Percentiles rank a stretch among this genome's conserved stretches.
These are phyloP conservation scores for Phytophthora pini DNA, from an alignment of 352 stramenopile species.

Conservation along the genomic window DNA sequence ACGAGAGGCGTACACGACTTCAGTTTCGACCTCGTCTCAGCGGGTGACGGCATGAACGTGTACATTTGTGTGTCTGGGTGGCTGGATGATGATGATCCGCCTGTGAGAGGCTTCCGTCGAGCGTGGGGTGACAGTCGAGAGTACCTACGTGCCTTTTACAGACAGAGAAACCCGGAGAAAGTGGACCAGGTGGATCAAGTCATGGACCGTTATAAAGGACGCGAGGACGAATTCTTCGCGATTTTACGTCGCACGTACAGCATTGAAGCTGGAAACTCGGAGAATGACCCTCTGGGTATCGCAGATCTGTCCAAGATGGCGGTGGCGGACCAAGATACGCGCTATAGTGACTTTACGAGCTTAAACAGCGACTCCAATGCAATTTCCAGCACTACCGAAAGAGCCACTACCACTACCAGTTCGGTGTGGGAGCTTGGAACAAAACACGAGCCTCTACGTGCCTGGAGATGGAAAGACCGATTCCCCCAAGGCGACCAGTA, in stretches of 20 bases:
- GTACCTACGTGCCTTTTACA: conserved; percentile 82
- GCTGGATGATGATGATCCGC: conserved; percentile 81
- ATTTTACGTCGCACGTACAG: conserved; percentile 74
- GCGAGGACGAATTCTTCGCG: conserved; percentile 84
- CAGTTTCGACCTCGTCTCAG: conserved; percentile 80
- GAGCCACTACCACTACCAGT: conserved; percentile 3
- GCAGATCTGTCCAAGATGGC: conserved; percentile 39
- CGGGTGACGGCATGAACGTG: conserved; percentile 87
- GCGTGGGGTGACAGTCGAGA: conserved; percentile 83
- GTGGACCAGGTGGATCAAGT: conserved; percentile 84
- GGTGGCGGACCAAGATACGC: conserved; percentile 31
- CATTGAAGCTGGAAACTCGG: conserved; percentile 39
- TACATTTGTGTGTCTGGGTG: conserved; percentile 89
- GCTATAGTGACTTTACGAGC: conserved; percentile 37
- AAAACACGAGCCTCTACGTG: conserved; percentile 51
- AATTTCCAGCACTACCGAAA: conserved; percentile 33
- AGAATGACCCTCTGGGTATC: conserved; percentile 58
- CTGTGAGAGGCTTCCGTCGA: conserved; percentile 61
- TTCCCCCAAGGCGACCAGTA: conserved; percentile 87
- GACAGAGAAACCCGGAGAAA: conserved; percentile 70
- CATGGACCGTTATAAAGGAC: conserved; percentile 82
- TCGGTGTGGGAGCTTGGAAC: conserved; percentile 41
- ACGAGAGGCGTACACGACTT: conserved; percentile 84
- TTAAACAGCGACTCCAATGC: conserved; percentile 45
- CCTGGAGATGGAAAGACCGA: conserved; percentile 87